Evolutionary conservation across 768 basidiomycete species (phyloP), one percentile per base, ranked within the genome.

Genomic region (Pleurotus salmoneostramineus): DNA sequence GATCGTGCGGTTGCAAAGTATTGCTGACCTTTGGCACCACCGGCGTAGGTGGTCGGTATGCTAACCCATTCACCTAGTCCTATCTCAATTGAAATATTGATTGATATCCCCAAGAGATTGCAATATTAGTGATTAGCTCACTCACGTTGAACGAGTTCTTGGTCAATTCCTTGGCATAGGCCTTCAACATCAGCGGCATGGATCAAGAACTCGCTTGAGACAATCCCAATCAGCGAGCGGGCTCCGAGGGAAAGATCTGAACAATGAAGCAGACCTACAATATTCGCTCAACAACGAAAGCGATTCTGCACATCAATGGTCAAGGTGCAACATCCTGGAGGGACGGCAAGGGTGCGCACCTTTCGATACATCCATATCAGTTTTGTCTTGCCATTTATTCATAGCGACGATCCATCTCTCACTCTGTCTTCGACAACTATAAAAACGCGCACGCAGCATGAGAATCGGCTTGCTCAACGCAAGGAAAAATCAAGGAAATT

Each of bases 141-240:
- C 88, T 58, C 58, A 91, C 95, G 86, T 60, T 72, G 61, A 2
- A 98, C 96, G 3, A 99, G 81, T 14, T 87, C 85, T 66, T 93
- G 84, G 69, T 99, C 97, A 58, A 98, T 95, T 1, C 97, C 97
- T 74, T 95, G 86, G 69, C 97, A 98, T 21, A 98, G 74, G 0
- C 97, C 97, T 71, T 99, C 97, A 6, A 99, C 95, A 63, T 98
- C 97, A n/a, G 97, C 97, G 0, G 97, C 96, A 71, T 99, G 97
- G 31, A 99, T 80, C 45, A 99, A 74, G 62, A 99, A 92, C 68
- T 98, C 97, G 62, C 95, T 95, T 62, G n/a, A 32, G n/a, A n/a
- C 44, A 3, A 27, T 27, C 21, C n/a, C 6, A 4, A 40, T 46
- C 27, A 37, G 35, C 45, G 12, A 0, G 8, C n/a, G 8, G 17